Evolutionary conservation across 768 basidiomycete genomes (phyloP).

Genomic region (Podaxis sp.): DNA sequence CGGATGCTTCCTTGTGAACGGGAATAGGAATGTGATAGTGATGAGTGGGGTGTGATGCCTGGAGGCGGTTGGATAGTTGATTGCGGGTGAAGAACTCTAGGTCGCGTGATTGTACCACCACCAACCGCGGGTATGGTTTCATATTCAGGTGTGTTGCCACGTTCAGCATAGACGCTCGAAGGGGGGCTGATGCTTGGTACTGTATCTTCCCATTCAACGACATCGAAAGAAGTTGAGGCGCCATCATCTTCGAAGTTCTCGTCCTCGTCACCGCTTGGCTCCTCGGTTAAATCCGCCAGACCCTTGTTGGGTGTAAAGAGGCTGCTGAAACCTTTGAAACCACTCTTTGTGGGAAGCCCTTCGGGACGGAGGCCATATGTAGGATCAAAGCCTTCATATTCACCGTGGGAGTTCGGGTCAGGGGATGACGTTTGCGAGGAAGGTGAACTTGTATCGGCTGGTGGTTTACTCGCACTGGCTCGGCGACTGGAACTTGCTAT

Average conservation of each 20-base stretch:
- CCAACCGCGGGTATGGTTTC: conserved; percentile 92
- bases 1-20: conserved; percentile 18
- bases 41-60: conserved; percentile 20
- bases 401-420: conserved; percentile 29
- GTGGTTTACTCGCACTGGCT: conserved; percentile 18
- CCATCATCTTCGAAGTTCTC: conserved; percentile 40
- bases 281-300: conserved; percentile 80
- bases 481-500: conserved; percentile 29
- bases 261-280: conserved; percentile 42
- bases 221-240: conserved; percentile 55
- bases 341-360: conserved; percentile 80
- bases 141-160: conserved; percentile 58
- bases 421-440: conserved; percentile 22
- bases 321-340: conserved; percentile 75
- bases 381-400: conserved; percentile 88
- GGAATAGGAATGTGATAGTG: conserved; percentile 20
- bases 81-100: conserved; percentile 83
- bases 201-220: conserved; percentile 70
- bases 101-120: conserved; percentile 83
- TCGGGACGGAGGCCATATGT: conserved; percentile 96
- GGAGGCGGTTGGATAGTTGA: conserved; percentile 61
- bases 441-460: conserved; percentile 18
- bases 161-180: conserved; percentile 39
- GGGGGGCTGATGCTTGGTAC: conserved; percentile 45
- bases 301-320: conserved; percentile 69